Conservation (phyloP, 148 eudicot genomes). For the Fallopia convolvulus region DNA sequence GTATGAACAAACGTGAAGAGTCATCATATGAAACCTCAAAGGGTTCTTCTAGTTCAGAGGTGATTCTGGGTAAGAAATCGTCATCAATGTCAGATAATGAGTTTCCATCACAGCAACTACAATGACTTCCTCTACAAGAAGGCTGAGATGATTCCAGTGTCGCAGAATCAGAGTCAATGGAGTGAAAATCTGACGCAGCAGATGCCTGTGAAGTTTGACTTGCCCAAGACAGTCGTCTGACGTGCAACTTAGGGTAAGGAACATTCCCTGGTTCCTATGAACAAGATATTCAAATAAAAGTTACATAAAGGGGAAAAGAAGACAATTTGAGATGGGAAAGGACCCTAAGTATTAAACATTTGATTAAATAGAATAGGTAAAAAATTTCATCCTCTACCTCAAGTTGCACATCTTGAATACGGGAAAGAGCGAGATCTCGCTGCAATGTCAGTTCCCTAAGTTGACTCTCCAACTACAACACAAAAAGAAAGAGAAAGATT, state of each 20-base stretch:
- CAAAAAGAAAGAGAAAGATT: neutral
- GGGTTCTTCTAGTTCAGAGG: conserved; percentile 23
- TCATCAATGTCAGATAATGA: conserved; percentile 42
- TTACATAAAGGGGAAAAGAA: too few species aligned
- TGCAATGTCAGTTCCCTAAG: conserved; percentile 58
- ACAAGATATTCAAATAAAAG: neutral
- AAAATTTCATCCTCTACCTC: conserved; percentile 34
- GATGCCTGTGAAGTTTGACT: conserved; percentile 27
- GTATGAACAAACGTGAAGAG: conserved; percentile 18
- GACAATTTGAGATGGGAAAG: too few species aligned
- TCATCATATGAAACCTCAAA: conserved; percentile 23
- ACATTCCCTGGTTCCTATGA: conserved; percentile 37
- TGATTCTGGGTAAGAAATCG: conserved; percentile 23
- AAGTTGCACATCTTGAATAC: conserved; percentile 53
- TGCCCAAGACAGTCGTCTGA: conserved; percentile 27
- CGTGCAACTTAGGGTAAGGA: conserved; percentile 48
- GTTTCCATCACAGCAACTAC: conserved; percentile 49
- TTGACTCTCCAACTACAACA: conserved; percentile 62
- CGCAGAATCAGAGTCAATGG: conserved; percentile 23
- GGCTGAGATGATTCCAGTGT: conserved; percentile 26
- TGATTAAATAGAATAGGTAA: conserved; percentile 17
- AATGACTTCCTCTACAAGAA: conserved; percentile 43
- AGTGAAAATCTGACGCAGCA: conserved; percentile 30
- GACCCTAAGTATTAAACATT: too few species aligned
- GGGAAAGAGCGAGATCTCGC: conserved; percentile 64